Percentiles rank a stretch among this genome's conserved stretches.
phyloP scores from a whole-genome alignment of 2,329 filamentous ascomycete species.

The Aspergillus sp. region DNA sequence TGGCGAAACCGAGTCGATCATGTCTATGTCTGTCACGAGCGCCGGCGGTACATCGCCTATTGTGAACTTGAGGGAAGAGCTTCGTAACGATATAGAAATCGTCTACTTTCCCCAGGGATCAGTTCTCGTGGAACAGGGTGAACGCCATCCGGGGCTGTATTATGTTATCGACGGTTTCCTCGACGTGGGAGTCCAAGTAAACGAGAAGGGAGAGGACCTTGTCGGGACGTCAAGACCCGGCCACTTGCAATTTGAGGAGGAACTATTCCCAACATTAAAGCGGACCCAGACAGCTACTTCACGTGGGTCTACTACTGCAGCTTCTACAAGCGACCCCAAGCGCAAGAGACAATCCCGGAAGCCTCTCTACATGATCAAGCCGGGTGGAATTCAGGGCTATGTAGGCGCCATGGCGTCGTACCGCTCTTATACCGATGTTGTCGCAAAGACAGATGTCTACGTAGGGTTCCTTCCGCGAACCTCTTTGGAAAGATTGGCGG shows the following conservation, averaged over 20 bases:
- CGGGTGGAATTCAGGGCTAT: conserved; percentile 90
- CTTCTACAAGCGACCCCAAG: conserved; percentile 30
- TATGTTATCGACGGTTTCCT: conserved; percentile 97
- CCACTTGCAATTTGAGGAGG: conserved; percentile 31
- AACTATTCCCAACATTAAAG: conserved; percentile 47
- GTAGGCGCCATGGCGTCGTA: conserved; percentile 93
- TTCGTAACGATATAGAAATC: conserved; percentile 91
- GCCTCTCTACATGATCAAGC: conserved; percentile 88
- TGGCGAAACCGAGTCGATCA: conserved; percentile 82
- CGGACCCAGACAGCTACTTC: conserved; percentile 47
- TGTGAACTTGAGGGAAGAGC: conserved; percentile 69
- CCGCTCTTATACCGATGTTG: conserved; percentile 92
- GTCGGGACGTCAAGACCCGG: conserved; percentile 34
- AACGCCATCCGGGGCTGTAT: conserved; percentile 93
- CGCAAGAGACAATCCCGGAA: conserved; percentile 54
- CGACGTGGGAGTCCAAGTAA: conserved; percentile 81
- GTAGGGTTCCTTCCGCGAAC: conserved; percentile 88
- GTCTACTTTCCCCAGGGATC: conserved; percentile 96
- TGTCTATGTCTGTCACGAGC: conserved; percentile 65
- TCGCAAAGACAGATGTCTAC: conserved; percentile 97
- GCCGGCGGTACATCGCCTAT: conserved; percentile 64
- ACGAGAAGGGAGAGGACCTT: conserved; percentile 55
- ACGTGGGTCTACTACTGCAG: conserved; percentile 24
- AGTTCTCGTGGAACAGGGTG: conserved; percentile 91
- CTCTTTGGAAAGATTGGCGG: conserved; percentile 86